A percentile compares a stretch with the other conserved stretches of the same genome.
These are phyloP conservation scores for Trichoderma harzianum DNA, from an alignment of 2,329 filamentous ascomycete species.

Conservation along the genomic window DNA sequence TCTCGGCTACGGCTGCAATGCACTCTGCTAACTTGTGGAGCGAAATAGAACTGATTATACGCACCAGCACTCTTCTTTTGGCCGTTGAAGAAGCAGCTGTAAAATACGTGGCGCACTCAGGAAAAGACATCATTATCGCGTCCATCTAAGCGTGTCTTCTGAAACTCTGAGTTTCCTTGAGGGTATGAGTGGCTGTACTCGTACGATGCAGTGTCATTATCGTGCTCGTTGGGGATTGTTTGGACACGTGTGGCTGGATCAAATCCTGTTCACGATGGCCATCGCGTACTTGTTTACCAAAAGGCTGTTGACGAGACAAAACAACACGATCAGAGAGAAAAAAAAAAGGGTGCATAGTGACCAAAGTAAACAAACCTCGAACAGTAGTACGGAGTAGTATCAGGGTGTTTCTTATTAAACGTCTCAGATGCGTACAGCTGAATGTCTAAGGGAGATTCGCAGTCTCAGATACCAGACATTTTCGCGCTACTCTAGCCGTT, in stretches of 20 bases:
- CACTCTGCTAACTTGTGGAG: neutral
- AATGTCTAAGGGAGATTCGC: neutral
- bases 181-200: neutral
- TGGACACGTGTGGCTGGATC: neutral
- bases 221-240: neutral
- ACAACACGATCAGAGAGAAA: neutral
- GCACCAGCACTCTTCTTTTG: conserved; percentile 60
- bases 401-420: neutral
- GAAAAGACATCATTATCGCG: conserved; percentile 66
- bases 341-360: neutral
- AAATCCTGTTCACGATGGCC: neutral
- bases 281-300: neutral
- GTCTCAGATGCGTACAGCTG: neutral
- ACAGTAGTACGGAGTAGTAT: neutral
- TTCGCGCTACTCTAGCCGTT: neutral
- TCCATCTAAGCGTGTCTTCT: conserved; percentile 28
- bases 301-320: neutral
- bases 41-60: conserved; percentile 61
- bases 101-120: conserved; percentile 56
- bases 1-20: neutral
- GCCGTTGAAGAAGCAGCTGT: conserved; percentile 62
- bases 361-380: neutral
- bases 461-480: neutral
- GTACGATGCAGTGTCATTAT: neutral
- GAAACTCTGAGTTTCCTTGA: neutral